Base-by-base conservation (phyloP, 2,329 filamentous ascomycete species). In the Alternaria conjuncta region DNA sequence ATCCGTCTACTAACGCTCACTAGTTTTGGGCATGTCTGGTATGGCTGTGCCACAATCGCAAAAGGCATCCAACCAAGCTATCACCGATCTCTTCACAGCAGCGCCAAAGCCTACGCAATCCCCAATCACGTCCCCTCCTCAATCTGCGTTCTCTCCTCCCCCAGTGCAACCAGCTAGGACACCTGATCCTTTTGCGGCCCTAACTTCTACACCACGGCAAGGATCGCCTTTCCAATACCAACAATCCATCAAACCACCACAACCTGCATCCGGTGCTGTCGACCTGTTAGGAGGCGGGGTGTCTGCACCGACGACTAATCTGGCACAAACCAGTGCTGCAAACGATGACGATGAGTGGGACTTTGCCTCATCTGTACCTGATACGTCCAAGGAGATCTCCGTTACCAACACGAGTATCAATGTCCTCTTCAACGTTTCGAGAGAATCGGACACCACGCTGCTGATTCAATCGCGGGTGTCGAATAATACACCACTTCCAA, bases 271-370 rank as follows among this genome's bases (percentile, higher is more conserved):
- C 36, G 70, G 71, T 43, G 61, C 73, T 23, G 68, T 75, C 10
- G 79, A 80, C 55, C 72, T 82, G 6, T 73, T 82, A 28, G 78
- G 80, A 18, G 78, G 80, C 21, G 71, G 67, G 11, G 57, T 67
- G 21, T 23, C 74, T 43, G 66, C 70, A 20, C 73, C 75, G 8
- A 65, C 71, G 11, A 74, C 75, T 13, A 76, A 62, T 21, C 55
- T 74, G 11, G 67, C 74, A 32, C 74, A 75, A 55, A 74, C 66
- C 46, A 76, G 61, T 45, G 68, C 78, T 55, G 88, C 92, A 49
- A 94, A 97, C 57, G 95, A 97, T 69, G 95, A 97, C 55, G 95
- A 98, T 68, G 95, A 98, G 75, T 98, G 95, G 94, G 92, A 89
- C 23, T 98, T 98, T 78, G 89, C 92, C 4, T 98, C 95, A 0